Conservation (phyloP, 768 basidiomycete species). For the Pleurotus platypus region DNA sequence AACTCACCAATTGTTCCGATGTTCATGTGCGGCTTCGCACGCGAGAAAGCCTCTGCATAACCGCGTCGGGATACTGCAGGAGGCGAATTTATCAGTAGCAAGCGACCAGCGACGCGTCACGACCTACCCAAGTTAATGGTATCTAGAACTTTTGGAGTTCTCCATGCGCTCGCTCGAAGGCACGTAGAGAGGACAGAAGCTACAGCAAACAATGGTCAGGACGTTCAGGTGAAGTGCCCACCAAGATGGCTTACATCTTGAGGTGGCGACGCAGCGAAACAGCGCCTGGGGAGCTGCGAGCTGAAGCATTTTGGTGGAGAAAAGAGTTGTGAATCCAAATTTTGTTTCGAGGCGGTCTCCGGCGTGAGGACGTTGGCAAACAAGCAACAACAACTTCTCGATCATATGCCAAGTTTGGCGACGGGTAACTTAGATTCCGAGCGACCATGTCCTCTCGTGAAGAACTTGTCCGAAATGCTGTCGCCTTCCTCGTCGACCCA, state of each 20-base stretch:
- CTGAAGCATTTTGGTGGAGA: conserved; percentile 41
- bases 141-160: conserved; percentile 18
- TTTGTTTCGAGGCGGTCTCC: conserved; percentile 2
- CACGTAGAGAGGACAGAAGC: conserved; percentile 33
- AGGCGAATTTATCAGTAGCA: not conserved
- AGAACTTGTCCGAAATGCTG: conserved; percentile 78
- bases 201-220: conserved; percentile 14
- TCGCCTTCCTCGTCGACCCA: conserved; percentile 82
- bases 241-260: conserved; percentile 33
- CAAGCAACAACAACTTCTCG: conserved; percentile 1
- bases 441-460: conserved; percentile 55
- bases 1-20: conserved; percentile 84
- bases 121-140: conserved; percentile 24
- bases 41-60: conserved; percentile 77
- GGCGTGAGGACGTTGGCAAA: not conserved
- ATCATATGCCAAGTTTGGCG: conserved; percentile 1
- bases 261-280: conserved; percentile 41
- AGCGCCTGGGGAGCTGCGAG: conserved; percentile 48
- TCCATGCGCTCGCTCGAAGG: conserved; percentile 28
- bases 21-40: conserved; percentile 89
- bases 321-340: conserved; percentile 1
- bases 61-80: conserved; percentile 52
- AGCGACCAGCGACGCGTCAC: conserved; percentile 11
- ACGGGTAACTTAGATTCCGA: not conserved
- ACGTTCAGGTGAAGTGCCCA: not conserved